Evolutionary conservation across 164 flowering plant genomes (phyloP).

Genomic region (Aristolochia fimbriata): DNA sequence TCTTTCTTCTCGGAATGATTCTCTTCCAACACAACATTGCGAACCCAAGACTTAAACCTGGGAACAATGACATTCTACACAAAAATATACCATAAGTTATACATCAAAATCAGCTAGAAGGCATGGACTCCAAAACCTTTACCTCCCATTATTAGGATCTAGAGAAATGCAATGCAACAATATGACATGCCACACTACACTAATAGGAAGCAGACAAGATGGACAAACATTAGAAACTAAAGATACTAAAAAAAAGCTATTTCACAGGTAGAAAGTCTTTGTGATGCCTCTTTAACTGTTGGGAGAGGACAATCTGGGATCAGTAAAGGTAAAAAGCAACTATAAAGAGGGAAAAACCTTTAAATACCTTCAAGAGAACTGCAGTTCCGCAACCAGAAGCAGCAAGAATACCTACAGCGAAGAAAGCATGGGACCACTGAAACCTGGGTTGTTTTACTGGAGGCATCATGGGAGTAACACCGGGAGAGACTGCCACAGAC

Average conservation of each 20-base stretch:
- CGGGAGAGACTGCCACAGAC: slow-evolving; percentile 43
- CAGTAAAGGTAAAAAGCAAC: not conserved
- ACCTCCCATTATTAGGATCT: too few species aligned
- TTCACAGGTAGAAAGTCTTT: not conserved
- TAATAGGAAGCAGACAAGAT: too few species aligned
- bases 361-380: slow-evolving; percentile 63
- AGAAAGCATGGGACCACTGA: slow-evolving; percentile 77
- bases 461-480: slow-evolving; percentile 29
- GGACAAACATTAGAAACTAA: too few species aligned
- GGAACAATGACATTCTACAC: slow-evolving; percentile 69
- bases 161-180: too few species aligned
- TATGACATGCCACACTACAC: too few species aligned
- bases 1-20: slow-evolving; percentile 29
- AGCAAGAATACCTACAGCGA: slow-evolving; percentile 73
- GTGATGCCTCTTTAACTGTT: too few species aligned
- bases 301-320: not conserved
- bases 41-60: slow-evolving; percentile 85
- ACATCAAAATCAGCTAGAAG: too few species aligned
- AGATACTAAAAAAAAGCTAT: not conserved
- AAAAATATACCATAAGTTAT: slow-evolving; percentile 6
- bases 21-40: slow-evolving; percentile 65
- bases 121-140: too few species aligned
- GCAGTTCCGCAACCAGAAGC: slow-evolving; percentile 91
- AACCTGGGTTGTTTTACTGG: slow-evolving; percentile 24
- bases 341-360: not conserved